These are phyloP conservation scores for Dalbergia cultrata DNA, from an alignment of 306 rosid genomes.

Conservation along the genomic window DNA sequence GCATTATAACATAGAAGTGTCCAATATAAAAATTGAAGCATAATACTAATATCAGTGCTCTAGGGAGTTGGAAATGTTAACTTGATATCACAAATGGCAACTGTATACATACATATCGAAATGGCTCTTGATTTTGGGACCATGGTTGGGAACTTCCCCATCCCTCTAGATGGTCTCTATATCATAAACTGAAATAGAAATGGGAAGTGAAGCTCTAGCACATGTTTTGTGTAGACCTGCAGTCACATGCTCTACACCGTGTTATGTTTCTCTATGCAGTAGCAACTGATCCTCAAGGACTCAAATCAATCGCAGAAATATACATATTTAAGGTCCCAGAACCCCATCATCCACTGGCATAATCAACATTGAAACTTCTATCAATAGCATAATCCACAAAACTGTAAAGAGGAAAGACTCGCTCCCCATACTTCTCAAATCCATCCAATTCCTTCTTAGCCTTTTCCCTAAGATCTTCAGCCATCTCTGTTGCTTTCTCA, in stretches of 20 bases:
- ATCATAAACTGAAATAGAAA: slow-evolving; percentile 7
- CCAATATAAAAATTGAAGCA: not conserved
- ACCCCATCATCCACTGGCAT: slow-evolving; percentile 54
- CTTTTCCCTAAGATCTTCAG: slow-evolving; percentile 75
- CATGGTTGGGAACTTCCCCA: slow-evolving; percentile 11
- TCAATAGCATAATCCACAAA: slow-evolving; percentile 93
- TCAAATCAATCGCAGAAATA: slow-evolving; percentile 17
- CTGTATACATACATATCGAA: not conserved
- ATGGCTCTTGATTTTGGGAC: not conserved
- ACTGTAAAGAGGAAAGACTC: slow-evolving; percentile 82
- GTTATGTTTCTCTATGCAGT: slow-evolving; percentile 44
- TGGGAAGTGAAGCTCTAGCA: slow-evolving; percentile 10
- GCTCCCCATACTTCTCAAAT: slow-evolving; percentile 79
- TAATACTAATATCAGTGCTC: not conserved
- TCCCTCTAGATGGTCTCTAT: not conserved
- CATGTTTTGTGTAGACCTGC: slow-evolving; percentile 8
- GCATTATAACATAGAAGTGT: not conserved
- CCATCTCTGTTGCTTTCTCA: slow-evolving; percentile 80
- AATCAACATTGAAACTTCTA: slow-evolving; percentile 70
- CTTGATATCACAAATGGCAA: not conserved
- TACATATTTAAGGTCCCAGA: not conserved
- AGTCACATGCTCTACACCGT: slow-evolving; percentile 39
- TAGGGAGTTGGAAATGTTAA: not conserved
- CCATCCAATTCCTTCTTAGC: slow-evolving; percentile 86
- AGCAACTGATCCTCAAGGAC: slow-evolving; percentile 8